A percentile compares a stretch with the other conserved stretches of the same genome.
These are phyloP conservation scores for Edaphochlamys debaryana DNA, from an alignment of 139 green algal species.

Conservation along the genomic window DNA sequence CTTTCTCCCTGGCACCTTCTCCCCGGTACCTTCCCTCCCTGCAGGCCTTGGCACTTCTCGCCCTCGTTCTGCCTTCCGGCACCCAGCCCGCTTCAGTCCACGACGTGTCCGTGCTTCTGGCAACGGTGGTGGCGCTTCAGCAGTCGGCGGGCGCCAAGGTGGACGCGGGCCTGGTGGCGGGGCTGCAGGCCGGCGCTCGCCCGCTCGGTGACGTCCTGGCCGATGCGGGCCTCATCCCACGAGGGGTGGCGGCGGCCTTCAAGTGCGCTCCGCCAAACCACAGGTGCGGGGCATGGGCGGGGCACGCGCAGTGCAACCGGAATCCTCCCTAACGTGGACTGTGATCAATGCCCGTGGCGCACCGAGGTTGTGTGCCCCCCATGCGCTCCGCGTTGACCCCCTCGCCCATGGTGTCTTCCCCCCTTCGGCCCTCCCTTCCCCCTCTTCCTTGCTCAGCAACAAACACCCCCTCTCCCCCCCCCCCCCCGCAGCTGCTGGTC, in stretches of 20 bases:
- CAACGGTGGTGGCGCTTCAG: not conserved
- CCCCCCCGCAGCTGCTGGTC: constrained; percentile 3
- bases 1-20: too few species aligned
- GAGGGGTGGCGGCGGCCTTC: not conserved
- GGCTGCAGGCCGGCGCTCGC: not conserved
- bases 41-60: not conserved
- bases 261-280: not conserved
- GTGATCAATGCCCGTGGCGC: too few species aligned
- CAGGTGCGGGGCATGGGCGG: constrained; percentile 3
- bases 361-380: too few species aligned
- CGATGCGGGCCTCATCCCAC: not conserved
- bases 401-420: not conserved
- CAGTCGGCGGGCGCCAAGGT: not conserved
- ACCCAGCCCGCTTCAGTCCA: not conserved
- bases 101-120: constrained; percentile 9
- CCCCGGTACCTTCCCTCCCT: not conserved
- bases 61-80: not conserved
- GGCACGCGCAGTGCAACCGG: too few species aligned
- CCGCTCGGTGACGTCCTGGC: constrained; percentile 7
- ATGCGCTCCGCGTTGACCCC: not conserved
- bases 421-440: not conserved
- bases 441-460: not conserved
- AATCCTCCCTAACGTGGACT: too few species aligned
- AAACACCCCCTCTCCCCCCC: not conserved
- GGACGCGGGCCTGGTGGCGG: not conserved